Conservation (phyloP, 176 grass and related monocot species). For the Zoysia pacifica region DNA sequence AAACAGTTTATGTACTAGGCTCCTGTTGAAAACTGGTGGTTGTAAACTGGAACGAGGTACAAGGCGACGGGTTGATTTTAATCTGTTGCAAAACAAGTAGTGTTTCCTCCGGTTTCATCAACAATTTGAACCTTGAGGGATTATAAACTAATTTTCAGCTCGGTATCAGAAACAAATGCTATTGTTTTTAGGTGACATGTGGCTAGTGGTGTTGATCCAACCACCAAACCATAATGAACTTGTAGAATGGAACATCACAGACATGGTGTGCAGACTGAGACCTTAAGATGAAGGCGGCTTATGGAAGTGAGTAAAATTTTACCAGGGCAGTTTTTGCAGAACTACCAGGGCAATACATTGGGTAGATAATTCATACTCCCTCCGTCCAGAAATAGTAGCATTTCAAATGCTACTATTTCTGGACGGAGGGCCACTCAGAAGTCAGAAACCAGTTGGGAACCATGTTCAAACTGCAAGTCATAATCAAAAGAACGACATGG, state of each 20-base stretch:
- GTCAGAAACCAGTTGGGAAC: background rate
- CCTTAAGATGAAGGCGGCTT: background rate
- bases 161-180: background rate
- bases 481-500: background rate
- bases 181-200: too few relatives aligned
- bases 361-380: background rate
- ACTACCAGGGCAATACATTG: background rate
- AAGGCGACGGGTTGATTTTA: background rate
- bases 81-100: background rate
- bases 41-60: background rate
- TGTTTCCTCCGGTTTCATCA: background rate
- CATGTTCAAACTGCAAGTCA: background rate
- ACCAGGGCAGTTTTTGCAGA: background rate
- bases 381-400: too few relatives aligned
- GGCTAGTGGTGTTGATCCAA: slow-evolving; percentile 1
- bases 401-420: background rate
- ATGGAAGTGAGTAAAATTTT: background rate
- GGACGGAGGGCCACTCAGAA: too few relatives aligned
- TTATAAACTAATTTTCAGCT: background rate
- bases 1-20: background rate
- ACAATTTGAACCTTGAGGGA: too few relatives aligned
- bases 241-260: slow-evolving; percentile 9
- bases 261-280: background rate
- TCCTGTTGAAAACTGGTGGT: background rate
- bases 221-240: slow-evolving; percentile 21